These are phyloP conservation scores for Beta corolliflora DNA, from an alignment of 179 eudicot species.

Conservation along the genomic window DNA sequence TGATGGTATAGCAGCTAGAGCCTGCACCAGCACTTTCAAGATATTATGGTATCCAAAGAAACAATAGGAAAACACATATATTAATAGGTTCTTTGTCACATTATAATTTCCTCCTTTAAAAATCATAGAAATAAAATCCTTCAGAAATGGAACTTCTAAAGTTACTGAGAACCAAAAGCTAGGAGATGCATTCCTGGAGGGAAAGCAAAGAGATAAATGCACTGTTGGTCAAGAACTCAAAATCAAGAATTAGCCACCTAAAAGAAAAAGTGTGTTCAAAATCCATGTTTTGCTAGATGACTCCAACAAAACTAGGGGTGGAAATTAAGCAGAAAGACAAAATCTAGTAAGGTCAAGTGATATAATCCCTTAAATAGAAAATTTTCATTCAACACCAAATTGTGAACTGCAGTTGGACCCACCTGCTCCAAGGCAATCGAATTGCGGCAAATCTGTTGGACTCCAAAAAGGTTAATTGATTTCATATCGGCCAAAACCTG, in stretches of 20 bases:
- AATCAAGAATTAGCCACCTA: not conserved
- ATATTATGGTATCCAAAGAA: constrained; percentile 6
- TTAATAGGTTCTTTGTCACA: not conserved
- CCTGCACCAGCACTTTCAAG: constrained; percentile 42
- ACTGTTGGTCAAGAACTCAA: not conserved
- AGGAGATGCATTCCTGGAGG: constrained; percentile 1
- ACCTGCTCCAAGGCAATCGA: constrained; percentile 99
- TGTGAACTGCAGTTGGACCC: constrained; percentile 15
- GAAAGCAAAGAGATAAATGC: not conserved
- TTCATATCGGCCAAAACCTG: constrained; percentile 93
- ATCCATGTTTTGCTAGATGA: not conserved
- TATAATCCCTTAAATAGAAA: not conserved
- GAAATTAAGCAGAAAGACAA: not conserved
- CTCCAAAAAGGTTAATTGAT: constrained; percentile 92
- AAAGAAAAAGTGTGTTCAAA: not conserved
- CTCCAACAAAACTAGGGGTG: not conserved
- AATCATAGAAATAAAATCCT: no score
- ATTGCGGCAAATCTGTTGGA: constrained; percentile 98
- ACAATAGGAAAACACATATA: not conserved
- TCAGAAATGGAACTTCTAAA: no score
- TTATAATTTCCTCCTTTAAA: not conserved
- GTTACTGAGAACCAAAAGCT: not conserved
- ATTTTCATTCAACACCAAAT: not conserved
- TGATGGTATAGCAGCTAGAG: constrained; percentile 88
- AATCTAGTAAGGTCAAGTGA: not conserved